phyloP scores from a whole-genome alignment of 495 filamentous ascomycete genomes.

The Bacidia gigantensis region DNA sequence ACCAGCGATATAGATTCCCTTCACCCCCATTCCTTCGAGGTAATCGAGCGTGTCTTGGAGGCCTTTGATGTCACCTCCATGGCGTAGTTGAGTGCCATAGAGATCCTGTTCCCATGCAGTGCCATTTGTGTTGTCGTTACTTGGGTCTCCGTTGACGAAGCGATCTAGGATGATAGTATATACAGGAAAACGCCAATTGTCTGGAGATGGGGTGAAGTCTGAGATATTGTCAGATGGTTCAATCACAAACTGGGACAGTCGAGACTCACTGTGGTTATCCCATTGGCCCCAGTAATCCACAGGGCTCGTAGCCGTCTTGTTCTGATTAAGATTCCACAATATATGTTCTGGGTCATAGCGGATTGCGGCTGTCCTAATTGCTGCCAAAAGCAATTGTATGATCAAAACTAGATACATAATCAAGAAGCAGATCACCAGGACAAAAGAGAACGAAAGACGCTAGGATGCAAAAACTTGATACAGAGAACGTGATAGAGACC shows the following conservation, averaged over 20 bases:
- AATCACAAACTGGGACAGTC: no score
- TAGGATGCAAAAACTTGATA: neutral
- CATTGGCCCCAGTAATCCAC: constrained; percentile 30
- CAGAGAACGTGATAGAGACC: neutral
- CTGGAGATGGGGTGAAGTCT: constrained; percentile 27
- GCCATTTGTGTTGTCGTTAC: constrained; percentile 27
- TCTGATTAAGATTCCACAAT: constrained; percentile 29
- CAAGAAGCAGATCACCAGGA: neutral
- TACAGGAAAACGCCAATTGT: constrained; percentile 31
- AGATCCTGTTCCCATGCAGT: constrained; percentile 28
- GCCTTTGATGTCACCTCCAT: constrained; percentile 28
- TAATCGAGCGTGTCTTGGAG: constrained; percentile 27
- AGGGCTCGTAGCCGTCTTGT: constrained; percentile 21
- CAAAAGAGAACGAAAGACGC: neutral
- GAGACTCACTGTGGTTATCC: constrained; percentile 22
- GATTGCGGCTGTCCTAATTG: neutral
- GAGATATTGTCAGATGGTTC: no score
- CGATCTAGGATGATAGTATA: constrained; percentile 30
- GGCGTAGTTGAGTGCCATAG: constrained; percentile 27
- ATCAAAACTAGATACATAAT: constrained; percentile 1
- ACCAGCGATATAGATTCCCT: constrained; percentile 27
- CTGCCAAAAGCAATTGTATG: neutral
- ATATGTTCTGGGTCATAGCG: constrained; percentile 20
- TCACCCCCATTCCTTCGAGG: constrained; percentile 30
- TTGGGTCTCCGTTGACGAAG: constrained; percentile 30